Conservation (phyloP, 78 protist genomes). For the Planoprotostelium fungivorum region DNA sequence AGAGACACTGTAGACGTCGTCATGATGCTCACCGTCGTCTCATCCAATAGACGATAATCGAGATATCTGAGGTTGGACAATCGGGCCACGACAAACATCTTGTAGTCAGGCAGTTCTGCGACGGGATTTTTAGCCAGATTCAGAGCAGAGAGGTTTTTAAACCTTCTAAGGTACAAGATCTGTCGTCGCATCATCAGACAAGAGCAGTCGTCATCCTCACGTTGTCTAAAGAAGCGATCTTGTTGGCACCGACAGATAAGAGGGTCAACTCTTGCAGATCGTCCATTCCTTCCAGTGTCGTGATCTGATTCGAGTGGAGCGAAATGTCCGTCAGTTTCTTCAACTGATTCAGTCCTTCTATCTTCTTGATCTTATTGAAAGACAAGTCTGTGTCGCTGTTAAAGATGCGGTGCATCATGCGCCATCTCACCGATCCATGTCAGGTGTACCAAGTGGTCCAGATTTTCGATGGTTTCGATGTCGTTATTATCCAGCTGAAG, state of each 20-base stretch:
- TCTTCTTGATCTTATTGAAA: constrained; percentile 29
- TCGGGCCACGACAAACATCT: constrained; percentile 6
- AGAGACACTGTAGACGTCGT: neutral
- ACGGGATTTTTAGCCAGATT: constrained; percentile 13
- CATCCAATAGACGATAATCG: constrained; percentile 8
- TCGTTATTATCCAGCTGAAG: constrained; percentile 44
- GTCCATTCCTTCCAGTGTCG: constrained; percentile 14
- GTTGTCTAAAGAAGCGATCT: neutral
- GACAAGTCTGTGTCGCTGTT: constrained; percentile 20
- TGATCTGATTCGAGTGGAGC: constrained; percentile 15
- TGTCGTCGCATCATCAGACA: too few species aligned
- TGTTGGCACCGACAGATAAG: constrained; percentile 35
- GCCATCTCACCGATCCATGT: constrained; percentile 18
- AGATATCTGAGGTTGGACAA: constrained; percentile 2
- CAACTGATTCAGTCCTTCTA: constrained; percentile 33
- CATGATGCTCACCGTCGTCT: constrained; percentile 3
- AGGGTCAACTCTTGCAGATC: neutral
- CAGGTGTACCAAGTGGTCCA: constrained; percentile 15
- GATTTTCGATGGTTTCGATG: constrained; percentile 31
- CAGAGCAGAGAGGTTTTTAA: constrained; percentile 1
- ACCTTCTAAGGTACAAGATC: constrained; percentile 9
- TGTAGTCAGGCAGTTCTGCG: neutral
- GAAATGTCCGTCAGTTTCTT: constrained; percentile 33
- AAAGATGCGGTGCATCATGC: neutral
- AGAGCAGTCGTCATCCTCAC: neutral